Evolutionary conservation across 108 stramenopile species (phyloP), one percentile per base, ranked within the genome.

Genomic region (Ochromonas danica): DNA sequence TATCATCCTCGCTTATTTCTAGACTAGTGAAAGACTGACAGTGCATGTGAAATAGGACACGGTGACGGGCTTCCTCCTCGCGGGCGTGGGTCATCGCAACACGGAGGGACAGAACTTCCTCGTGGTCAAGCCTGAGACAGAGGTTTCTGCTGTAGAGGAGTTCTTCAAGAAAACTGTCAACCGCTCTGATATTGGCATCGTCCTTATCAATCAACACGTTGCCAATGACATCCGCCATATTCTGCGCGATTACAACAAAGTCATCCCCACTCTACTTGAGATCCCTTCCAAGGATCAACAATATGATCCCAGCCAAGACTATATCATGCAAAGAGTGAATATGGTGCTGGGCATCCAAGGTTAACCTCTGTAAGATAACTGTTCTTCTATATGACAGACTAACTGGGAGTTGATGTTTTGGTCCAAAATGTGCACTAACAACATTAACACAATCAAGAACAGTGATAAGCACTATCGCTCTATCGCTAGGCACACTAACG

Each of bases 281-380:
- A 98, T 98, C 79, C 97, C 97, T 33, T 91, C 90, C 71, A 98
- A 98, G 63, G 87, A 85, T 36, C 78, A 94, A 85, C 97, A 95
- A 71, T 98, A 98, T 78, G 95, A 98, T 82, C 94, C 97, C 1
- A 91, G 93, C 82, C 94, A 98, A 87, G 97, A 98, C 90, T 95
- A 93, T 84, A 96, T 98, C 81, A 96, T 98, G 94, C 95, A 97
- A 89, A 89, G 96, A 72, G 95, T 98, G 81, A 95, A 94, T 85
- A 91, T 96, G 92, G 93, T 93, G 85, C 90, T 96, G 35, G 85
- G 85, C 6, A 6, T 27, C 10, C 72, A 75, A 41, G 72, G 45
- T 27, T 75, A 75, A 75, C 3, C 31, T 51, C 6, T 51, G 22
- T 51, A n/a, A n/a, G n/a, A n/a, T n/a, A n/a, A n/a, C n/a, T n/a